Percentiles rank a stretch among this genome's conserved stretches.
Evolutionary conservation across 1,284 basidiomycete genomes (phyloP).

Genomic region (Cryptococcus hybrid): DNA sequence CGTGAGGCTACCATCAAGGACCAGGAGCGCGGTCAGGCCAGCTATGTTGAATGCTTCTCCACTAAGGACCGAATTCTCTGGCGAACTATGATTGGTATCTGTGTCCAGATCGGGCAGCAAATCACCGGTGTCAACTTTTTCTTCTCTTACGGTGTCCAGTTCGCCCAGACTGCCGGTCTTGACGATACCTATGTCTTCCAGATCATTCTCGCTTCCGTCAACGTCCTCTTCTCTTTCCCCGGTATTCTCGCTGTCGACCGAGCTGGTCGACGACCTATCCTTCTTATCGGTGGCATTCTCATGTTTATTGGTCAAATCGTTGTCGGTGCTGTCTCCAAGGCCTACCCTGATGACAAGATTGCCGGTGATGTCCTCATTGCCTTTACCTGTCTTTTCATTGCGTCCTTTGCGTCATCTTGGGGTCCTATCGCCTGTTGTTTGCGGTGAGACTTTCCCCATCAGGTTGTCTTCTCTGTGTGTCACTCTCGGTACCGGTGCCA

Average conservation of each 20-base stretch:
- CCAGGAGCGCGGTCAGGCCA: constrained; percentile 38
- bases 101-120: constrained; percentile 51
- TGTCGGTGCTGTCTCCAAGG: constrained; percentile 48
- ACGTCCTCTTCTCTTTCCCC: constrained; percentile 48
- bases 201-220: constrained; percentile 52
- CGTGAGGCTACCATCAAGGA: constrained; percentile 40
- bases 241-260: constrained; percentile 50
- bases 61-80: constrained; percentile 50
- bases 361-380: constrained; percentile 54
- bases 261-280: constrained; percentile 51
- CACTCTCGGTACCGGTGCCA: constrained; percentile 49
- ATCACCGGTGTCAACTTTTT: constrained; percentile 49
- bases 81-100: constrained; percentile 47
- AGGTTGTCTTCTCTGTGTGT: constrained; percentile 49
- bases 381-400: constrained; percentile 54
- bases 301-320: constrained; percentile 54
- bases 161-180: constrained; percentile 49
- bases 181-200: constrained; percentile 50
- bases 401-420: constrained; percentile 53
- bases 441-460: constrained; percentile 52
- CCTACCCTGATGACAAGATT: constrained; percentile 28
- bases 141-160: constrained; percentile 46
- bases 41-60: constrained; percentile 49
- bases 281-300: constrained; percentile 51
- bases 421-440: constrained; percentile 51